Evolutionary conservation across 768 basidiomycete species (phyloP), one percentile per base, ranked within the genome.

Genomic region (Galerina marginata): DNA sequence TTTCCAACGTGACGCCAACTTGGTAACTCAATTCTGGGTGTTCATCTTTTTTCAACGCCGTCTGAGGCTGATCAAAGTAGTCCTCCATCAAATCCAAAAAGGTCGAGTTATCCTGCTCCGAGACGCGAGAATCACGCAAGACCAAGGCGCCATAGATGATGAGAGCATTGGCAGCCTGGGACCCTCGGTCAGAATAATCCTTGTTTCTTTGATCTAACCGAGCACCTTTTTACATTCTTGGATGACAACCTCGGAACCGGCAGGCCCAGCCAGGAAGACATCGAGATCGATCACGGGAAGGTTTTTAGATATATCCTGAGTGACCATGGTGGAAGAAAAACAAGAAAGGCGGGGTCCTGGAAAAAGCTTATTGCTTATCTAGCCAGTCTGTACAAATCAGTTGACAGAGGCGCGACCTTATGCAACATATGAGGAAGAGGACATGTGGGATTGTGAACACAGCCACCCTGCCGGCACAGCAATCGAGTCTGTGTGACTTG

Each of bases 41-140:
- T 70, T 93, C 89, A 63, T 98, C 96, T 64, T 84, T 80, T 78
- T 83, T 79, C 57, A 98, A 78, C 1, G 78, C 80, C 2, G 76
- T 75, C 37, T 80, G 69, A 0, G 88, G 82, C 71, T 95, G 95
- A 6, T 83, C 81, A 69, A 99, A 99, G 74, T 99, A 99, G 72
- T 96, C 93, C 71, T 99, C 96, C 44, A 96, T 81, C 48, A 96
- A 80, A 76, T 97, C 91, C 42, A 99, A 83, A 72, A 98, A 98
- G 11, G 77, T 76, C 33, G 80, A 70, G 71, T 99, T 98, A 72
- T 94, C 91, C 23, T 86, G 79, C 68, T 93, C 92, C 4, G 87
- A 85, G 20, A 95, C 93, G 11, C 95, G 84, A 12, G 90, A 90
- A 73, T 97, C 96, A 56, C 85, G 88, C 42, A 97, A 79, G 25